A percentile compares a stretch with the other conserved stretches of the same genome.
phyloP scores from a whole-genome alignment of 2,329 filamentous ascomycete species.

The Chaetomiaceae sp. region DNA sequence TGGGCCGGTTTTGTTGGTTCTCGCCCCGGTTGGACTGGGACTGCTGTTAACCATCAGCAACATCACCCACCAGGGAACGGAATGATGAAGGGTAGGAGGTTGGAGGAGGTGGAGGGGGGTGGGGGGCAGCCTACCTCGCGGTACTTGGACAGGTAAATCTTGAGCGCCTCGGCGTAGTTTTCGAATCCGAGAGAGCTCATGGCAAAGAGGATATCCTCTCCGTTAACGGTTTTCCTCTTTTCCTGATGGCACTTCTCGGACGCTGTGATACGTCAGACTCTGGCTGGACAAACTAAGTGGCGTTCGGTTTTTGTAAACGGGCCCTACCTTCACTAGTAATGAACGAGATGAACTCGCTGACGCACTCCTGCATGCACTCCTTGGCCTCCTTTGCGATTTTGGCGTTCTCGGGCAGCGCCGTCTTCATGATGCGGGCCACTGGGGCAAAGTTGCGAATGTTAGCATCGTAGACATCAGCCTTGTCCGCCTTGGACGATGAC shows the following conservation, averaged over 20 bases:
- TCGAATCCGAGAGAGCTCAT: slow-evolving; percentile 99
- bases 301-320: too few species aligned
- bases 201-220: slow-evolving; percentile 96
- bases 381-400: slow-evolving; percentile 99
- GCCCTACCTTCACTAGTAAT: slow-evolving; percentile 94
- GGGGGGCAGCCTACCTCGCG: slow-evolving; percentile 66
- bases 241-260: slow-evolving; percentile 99
- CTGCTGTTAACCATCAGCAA: slow-evolving; percentile 45
- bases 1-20: slow-evolving; percentile 45
- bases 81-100: slow-evolving; percentile 19
- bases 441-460: slow-evolving; percentile 89
- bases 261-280: slow-evolving; percentile 50
- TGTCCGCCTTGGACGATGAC: slow-evolving; percentile 44
- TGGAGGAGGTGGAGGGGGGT: neutral
- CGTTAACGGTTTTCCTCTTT: slow-evolving; percentile 98
- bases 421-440: slow-evolving; percentile 99
- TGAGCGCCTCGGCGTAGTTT: slow-evolving; percentile 96
- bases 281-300: too few species aligned
- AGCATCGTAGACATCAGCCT: slow-evolving; percentile 66
- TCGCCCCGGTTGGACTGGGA: slow-evolving; percentile 73
- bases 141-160: slow-evolving; percentile 97
- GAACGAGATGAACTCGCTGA: slow-evolving; percentile 99
- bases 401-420: slow-evolving; percentile 92
- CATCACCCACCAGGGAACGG: slow-evolving; percentile 22
- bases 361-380: slow-evolving; percentile 99